A percentile compares a stretch with the other conserved stretches of the same genome.
Conservation (phyloP, 2,329 filamentous ascomycete genomes). For the Phyllosticta citrichinensis region DNA sequence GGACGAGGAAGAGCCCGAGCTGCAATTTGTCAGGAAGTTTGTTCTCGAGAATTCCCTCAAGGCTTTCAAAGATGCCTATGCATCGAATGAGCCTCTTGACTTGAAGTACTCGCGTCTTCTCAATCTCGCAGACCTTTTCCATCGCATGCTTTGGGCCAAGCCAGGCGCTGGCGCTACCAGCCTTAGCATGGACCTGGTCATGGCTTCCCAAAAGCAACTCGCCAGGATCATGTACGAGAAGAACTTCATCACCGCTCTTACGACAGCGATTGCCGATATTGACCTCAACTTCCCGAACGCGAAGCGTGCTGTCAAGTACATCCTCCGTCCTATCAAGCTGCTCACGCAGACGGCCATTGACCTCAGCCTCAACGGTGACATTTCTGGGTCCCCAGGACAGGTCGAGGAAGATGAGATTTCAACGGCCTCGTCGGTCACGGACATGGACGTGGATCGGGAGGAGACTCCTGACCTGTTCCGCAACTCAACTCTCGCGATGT, state of each 20-base stretch:
- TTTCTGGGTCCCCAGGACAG: conserved; percentile 55
- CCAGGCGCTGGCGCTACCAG: conserved; percentile 16
- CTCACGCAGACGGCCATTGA: conserved; percentile 80
- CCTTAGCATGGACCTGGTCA: conserved; percentile 13
- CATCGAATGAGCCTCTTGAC: conserved; percentile 70
- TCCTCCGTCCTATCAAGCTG: conserved; percentile 77
- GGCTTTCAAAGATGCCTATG: conserved; percentile 79
- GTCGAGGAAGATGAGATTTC: conserved; percentile 75
- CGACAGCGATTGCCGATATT: conserved; percentile 85
- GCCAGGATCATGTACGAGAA: conserved; percentile 98
- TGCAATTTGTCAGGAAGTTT: conserved; percentile 88
- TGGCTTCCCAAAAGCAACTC: conserved; percentile 66
- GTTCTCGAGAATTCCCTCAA: conserved; percentile 88
- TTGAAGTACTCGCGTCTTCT: conserved; percentile 80
- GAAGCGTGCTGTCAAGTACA: conserved; percentile 92
- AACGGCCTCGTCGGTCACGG: conserved; percentile 80
- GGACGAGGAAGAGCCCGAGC: conserved; percentile 68
- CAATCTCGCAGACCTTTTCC: conserved; percentile 82
- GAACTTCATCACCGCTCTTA: conserved; percentile 81
- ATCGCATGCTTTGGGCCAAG: conserved; percentile 54
- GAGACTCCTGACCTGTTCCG: conserved; percentile 96
- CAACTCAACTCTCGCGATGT: conserved; percentile 90
- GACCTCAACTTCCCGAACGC: conserved; percentile 90
- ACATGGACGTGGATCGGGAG: conserved; percentile 61
- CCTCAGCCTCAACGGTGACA: conserved; percentile 70